Percentiles rank a stretch among this genome's conserved stretches.
Evolutionary conservation across 768 basidiomycete genomes (phyloP).

Genomic region (Pisolithus albus): DNA sequence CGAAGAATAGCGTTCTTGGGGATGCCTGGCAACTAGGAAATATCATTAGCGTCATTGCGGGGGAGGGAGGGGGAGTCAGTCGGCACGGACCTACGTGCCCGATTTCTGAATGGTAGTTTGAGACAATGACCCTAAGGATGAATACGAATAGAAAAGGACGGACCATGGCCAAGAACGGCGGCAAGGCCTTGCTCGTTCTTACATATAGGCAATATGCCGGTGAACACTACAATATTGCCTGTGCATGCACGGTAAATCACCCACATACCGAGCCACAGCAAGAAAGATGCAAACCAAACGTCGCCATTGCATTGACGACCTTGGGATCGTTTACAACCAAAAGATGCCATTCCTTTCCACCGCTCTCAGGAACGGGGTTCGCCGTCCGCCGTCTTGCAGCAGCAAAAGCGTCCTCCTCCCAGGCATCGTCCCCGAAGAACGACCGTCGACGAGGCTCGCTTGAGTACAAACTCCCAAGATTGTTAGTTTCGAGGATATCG

Average conservation of each 20-base stretch:
- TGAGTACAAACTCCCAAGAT: conserved; percentile 53
- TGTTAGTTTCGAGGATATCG: conserved; percentile 61
- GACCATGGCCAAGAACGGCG: conserved; percentile 80
- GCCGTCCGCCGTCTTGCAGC: conserved; percentile 1
- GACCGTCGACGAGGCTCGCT: conserved; percentile 4
- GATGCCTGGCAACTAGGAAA: conserved; percentile 45
- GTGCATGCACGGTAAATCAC: not conserved
- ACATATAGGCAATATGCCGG: conserved; percentile 77
- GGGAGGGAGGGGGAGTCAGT: not conserved
- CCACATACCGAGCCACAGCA: not conserved
- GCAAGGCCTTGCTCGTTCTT: conserved; percentile 77
- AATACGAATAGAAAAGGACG: not conserved
- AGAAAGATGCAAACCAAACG: conserved; percentile 44
- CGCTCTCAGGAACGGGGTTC: conserved; percentile 11
- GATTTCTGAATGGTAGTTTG: conserved; percentile 48
- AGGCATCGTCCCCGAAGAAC: conserved; percentile 13
- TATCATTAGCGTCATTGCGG: conserved; percentile 16
- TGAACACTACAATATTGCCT: conserved; percentile 82
- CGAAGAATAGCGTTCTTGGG: conserved; percentile 41
- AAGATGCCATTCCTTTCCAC: conserved; percentile 51
- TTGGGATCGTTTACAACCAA: conserved; percentile 70
- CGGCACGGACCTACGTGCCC: conserved; percentile 57
- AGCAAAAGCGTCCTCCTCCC: conserved; percentile 16
- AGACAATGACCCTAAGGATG: not conserved
- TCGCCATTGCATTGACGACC: conserved; percentile 71